phyloP scores from a whole-genome alignment of 2,329 filamentous ascomycete genomes.

The Ceratocystiopsis sp. region DNA sequence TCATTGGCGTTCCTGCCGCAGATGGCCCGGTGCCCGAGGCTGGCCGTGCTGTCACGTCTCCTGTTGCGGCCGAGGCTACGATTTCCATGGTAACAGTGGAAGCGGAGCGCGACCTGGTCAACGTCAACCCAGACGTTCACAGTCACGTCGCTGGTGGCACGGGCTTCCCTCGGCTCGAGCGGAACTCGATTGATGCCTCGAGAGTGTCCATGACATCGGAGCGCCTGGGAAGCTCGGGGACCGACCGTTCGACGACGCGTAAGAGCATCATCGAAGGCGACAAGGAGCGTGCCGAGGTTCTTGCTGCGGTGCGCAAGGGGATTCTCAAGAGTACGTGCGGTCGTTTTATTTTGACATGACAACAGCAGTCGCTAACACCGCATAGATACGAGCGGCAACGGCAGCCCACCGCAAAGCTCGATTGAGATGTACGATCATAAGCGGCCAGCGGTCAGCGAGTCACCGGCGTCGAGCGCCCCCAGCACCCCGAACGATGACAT shows the following conservation, averaged over 20 bases:
- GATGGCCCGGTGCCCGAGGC: slow-evolving; percentile 50
- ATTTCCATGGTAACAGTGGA: slow-evolving; percentile 94
- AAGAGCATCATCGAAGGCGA: slow-evolving; percentile 89
- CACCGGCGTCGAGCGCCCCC: slow-evolving; percentile 69
- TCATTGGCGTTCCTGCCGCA: slow-evolving; percentile 58
- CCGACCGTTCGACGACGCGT: slow-evolving; percentile 45
- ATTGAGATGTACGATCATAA: slow-evolving; percentile 42
- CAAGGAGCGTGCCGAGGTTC: slow-evolving; percentile 73
- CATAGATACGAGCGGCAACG: slow-evolving; percentile 44
- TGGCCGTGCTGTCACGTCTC: slow-evolving; percentile 20
- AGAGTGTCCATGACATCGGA: slow-evolving; percentile 30
- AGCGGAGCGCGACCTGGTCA: slow-evolving; percentile 71
- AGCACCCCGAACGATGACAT: slow-evolving; percentile 74
- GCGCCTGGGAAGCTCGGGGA: slow-evolving; percentile 36
- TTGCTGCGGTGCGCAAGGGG: slow-evolving; percentile 85
- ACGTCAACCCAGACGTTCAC: slow-evolving; percentile 54
- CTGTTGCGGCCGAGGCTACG: slow-evolving; percentile 37
- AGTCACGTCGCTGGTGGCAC: slow-evolving; percentile 55
- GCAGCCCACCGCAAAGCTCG: slow-evolving; percentile 47
- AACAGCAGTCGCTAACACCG: too few species aligned
- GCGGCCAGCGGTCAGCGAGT: slow-evolving; percentile 52
- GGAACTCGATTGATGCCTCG: slow-evolving; percentile 58
- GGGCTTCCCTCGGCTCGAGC: slow-evolving; percentile 70
- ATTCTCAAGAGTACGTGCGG: slow-evolving; percentile 67
- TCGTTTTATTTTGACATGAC: too few species aligned